phyloP scores from a whole-genome alignment of 169 alveolate genomes.

The Toxoplasma gondii region DNA sequence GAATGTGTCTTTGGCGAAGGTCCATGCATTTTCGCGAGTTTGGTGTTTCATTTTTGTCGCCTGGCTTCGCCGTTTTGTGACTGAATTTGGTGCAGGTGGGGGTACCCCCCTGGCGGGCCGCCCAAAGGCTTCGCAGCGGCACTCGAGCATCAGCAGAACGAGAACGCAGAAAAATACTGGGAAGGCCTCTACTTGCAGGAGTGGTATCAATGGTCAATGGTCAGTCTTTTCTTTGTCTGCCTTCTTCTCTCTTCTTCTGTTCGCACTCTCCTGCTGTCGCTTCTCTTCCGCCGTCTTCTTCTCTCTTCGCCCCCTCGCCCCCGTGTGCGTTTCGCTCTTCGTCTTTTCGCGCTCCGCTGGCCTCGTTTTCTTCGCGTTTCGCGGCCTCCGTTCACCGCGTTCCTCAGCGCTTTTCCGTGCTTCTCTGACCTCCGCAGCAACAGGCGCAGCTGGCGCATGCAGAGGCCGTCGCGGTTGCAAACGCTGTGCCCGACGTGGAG shows the following conservation, averaged over 20 bases:
- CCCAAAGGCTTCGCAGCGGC: slow-evolving; percentile 42
- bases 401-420: background rate
- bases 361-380: background rate
- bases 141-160: slow-evolving; percentile 31
- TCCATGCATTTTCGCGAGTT: too few relatives aligned
- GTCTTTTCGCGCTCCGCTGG: too few relatives aligned
- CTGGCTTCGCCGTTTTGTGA: background rate
- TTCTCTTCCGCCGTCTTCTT: background rate
- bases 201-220: slow-evolving; percentile 60
- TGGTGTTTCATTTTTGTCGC: too few relatives aligned
- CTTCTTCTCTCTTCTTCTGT: background rate
- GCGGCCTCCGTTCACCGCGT: background rate
- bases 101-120: slow-evolving; percentile 61
- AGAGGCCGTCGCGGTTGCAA: slow-evolving; percentile 51
- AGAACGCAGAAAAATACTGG: slow-evolving; percentile 60
- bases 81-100: slow-evolving; percentile 52
- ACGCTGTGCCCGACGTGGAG: slow-evolving; percentile 56
- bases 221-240: background rate
- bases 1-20: too few relatives aligned
- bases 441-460: slow-evolving; percentile 56
- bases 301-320: background rate
- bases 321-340: background rate
- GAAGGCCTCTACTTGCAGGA: slow-evolving; percentile 59
- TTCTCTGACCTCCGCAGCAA: background rate
- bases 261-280: background rate